A percentile compares a stretch with the other conserved stretches of the same genome.
Evolutionary conservation across 2,329 filamentous ascomycete genomes (phyloP).

Genomic region (Epicoccum nigrum): DNA sequence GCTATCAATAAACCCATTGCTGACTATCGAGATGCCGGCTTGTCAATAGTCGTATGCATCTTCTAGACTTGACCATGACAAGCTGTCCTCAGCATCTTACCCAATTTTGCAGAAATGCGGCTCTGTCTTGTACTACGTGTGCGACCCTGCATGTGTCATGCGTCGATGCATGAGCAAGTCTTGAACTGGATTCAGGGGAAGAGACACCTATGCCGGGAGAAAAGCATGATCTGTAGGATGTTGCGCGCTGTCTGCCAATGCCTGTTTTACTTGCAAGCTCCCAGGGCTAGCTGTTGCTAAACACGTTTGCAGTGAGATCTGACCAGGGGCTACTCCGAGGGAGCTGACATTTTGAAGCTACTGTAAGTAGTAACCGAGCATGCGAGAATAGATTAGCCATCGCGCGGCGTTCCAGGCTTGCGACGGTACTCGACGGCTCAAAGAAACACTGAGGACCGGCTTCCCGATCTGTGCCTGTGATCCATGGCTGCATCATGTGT

Average conservation of each 20-base stretch:
- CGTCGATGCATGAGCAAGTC: neutral
- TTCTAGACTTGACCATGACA: too few relatives aligned
- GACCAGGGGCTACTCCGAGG: too few relatives aligned
- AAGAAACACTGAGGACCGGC: constrained; percentile 2
- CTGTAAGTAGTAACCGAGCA: neutral
- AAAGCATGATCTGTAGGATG: neutral
- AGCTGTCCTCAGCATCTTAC: neutral
- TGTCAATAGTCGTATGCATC: too few relatives aligned
- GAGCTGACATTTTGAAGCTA: too few relatives aligned
- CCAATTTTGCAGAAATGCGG: neutral
- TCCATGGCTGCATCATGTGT: constrained; percentile 18
- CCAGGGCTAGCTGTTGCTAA: neutral
- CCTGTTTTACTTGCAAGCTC: neutral
- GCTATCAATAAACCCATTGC: too few relatives aligned
- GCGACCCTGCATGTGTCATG: constrained; percentile 8
- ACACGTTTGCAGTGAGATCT: neutral
- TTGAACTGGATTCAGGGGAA: neutral
- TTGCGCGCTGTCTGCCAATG: neutral
- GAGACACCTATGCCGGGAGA: neutral
- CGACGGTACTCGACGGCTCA: neutral
- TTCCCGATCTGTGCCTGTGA: constrained; percentile 8
- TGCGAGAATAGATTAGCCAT: constrained; percentile 1
- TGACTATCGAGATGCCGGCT: too few relatives aligned
- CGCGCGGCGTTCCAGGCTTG: constrained; percentile 6
- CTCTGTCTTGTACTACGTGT: constrained; percentile 8